Evolutionary conservation across 306 rosid genomes (phyloP).

Genomic region (Acacia confusa): DNA sequence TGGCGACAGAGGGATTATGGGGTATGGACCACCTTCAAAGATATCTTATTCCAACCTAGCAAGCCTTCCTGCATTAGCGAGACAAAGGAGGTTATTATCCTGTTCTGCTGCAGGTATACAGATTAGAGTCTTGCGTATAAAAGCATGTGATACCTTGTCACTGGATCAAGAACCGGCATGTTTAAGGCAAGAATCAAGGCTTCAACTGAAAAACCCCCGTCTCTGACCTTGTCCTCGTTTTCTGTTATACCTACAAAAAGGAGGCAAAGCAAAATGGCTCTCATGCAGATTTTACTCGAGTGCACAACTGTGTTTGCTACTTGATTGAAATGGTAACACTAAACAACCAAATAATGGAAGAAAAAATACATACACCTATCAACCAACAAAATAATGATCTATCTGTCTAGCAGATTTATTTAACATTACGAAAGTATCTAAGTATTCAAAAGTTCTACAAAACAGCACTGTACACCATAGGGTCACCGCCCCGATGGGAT

Average conservation of each 20-base stretch:
- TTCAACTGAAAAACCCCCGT: conserved; percentile 84
- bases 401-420: background rate
- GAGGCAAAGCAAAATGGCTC: background rate
- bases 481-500: background rate
- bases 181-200: conserved; percentile 90
- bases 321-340: background rate
- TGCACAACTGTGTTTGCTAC: background rate
- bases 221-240: conserved; percentile 92
- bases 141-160: conserved; percentile 52
- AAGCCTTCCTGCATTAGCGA: conserved; percentile 62
- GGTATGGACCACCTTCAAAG: conserved; percentile 43
- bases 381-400: background rate
- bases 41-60: conserved; percentile 72
- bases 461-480: background rate
- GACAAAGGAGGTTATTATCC: background rate
- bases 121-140: background rate
- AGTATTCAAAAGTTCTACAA: background rate
- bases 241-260: conserved; percentile 58
- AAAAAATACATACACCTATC: background rate
- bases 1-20: conserved; percentile 70
- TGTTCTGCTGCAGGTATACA: background rate
- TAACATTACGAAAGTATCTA: background rate
- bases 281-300: background rate
- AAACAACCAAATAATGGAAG: background rate
- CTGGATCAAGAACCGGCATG: conserved; percentile 76